Evolutionary conservation across 305 asterid species (phyloP).

Genomic region (Salvia sclarea): DNA sequence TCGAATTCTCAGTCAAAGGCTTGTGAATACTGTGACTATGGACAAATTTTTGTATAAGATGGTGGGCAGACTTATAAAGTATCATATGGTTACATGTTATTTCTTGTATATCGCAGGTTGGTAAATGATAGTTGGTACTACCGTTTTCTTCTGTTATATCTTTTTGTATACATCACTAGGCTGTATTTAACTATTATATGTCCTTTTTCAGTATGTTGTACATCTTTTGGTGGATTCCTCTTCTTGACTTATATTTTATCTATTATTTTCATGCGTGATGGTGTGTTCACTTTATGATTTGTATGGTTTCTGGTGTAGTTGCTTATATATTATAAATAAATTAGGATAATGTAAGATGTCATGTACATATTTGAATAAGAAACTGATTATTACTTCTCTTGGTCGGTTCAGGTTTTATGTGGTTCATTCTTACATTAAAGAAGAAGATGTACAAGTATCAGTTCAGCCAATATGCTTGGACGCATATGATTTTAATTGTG

Average conservation of each 20-base stretch:
- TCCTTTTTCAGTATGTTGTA: constrained; percentile 12
- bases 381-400: constrained; percentile 32
- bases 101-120: constrained; percentile 89
- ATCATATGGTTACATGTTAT: constrained; percentile 98
- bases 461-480: constrained; percentile 98
- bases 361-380: background rate
- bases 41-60: constrained; percentile 82
- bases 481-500: constrained; percentile 96
- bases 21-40: constrained; percentile 82
- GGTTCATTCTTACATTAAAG: constrained; percentile 95
- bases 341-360: constrained; percentile 7
- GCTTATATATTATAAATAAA: background rate
- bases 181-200: constrained; percentile 1
- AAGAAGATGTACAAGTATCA: constrained; percentile 99
- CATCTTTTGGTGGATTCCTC: constrained; percentile 18
- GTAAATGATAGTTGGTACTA: constrained; percentile 32
- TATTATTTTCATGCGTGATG: constrained; percentile 13
- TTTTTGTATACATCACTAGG: constrained; percentile 10
- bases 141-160: constrained; percentile 20
- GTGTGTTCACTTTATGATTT: constrained; percentile 7
- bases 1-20: constrained; percentile 94
- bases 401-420: constrained; percentile 79
- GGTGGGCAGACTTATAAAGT: constrained; percentile 80
- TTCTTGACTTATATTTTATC: constrained; percentile 6
- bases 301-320: background rate